Base-by-base conservation (phyloP, 2,329 filamentous ascomycete species). In the Lasiodiplodia theobromae region DNA sequence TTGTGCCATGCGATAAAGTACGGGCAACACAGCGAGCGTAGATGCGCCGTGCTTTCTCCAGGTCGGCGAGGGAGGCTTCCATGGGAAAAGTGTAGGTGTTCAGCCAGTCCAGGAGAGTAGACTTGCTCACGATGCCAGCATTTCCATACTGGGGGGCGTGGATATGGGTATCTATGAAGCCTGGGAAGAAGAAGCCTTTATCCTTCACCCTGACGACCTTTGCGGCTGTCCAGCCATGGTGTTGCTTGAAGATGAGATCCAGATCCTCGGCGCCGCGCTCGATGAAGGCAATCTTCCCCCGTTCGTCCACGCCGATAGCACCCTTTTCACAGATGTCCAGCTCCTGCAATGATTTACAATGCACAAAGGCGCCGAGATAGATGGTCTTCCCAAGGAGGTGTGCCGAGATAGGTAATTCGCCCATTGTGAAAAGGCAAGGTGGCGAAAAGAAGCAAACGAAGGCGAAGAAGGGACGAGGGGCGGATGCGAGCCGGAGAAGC, bases 81-180 rank as follows among this genome's bases (percentile, higher is more conserved):
- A 97, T 87, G 0, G 96, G 96, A 77, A 98, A 99, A 0, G 96
- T 99, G 83, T 99, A 98, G 18, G 86, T 96, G 74, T 94, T 88
- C 5, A 99, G 85, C 96, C 96, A 99, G 81, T 96, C 91, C 16
- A 99, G 87, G 38, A 99, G 89, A 0, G 95, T 97, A 0, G 92
- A 91, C 72, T 94, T 96, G 75, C 96, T 96, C 77, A 98, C 98
- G 71, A 99, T 91, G 69, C 96, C 96, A 1, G 89, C 88, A 76
- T 99, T 99, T 69, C 95, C 94, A 75, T 97, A 97, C 82, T 99
- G 96, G 0, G 94, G 88, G 10, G 96, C 96, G 78, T 99, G 96
- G 69, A 97, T 92, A 78, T 99, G 96, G 0, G 96, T 97, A 79
- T 99, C 95, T 70, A 96, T 89, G 76, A 95, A 94, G 6, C 92